These are phyloP conservation scores for Sporothrix dimorphospora DNA, from an alignment of 2,329 filamentous ascomycete species.

Conservation along the genomic window DNA sequence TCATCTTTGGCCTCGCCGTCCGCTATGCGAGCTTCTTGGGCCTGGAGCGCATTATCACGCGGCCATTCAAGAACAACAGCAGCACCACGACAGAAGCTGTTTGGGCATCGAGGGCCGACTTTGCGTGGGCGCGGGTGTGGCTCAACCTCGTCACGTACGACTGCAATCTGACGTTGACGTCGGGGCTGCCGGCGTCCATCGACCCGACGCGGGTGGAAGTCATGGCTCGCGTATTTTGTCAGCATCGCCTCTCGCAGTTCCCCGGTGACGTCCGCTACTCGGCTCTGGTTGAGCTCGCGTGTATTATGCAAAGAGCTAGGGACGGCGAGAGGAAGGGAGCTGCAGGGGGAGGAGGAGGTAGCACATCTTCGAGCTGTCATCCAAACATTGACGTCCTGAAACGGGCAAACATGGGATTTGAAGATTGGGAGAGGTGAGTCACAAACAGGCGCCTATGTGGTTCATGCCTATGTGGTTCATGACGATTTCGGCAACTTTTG, in stretches of 20 bases:
- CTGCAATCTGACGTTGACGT: constrained; percentile 21
- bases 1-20: constrained; percentile 18
- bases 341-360: not conserved
- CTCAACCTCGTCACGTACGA: constrained; percentile 25
- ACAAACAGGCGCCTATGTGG: not conserved
- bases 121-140: constrained; percentile 5
- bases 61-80: not conserved
- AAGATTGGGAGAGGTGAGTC: constrained; percentile 24
- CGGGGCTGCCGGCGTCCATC: constrained; percentile 18
- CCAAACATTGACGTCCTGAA: constrained; percentile 18
- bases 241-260: constrained; percentile 4
- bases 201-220: not conserved
- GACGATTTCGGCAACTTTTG: not conserved
- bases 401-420: constrained; percentile 18
- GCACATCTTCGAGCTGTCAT: not conserved
- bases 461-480: too few relatives aligned
- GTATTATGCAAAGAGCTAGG: not conserved
- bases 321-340: not conserved
- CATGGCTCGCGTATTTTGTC: constrained; percentile 7
- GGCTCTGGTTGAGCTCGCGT: constrained; percentile 20
- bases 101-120: not conserved
- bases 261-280: constrained; percentile 17
- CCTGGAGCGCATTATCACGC: not conserved
- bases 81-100: not conserved
- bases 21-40: constrained; percentile 18